phyloP scores from a whole-genome alignment of 73 alveolate species.

The Paraurostyla sp. region DNA sequence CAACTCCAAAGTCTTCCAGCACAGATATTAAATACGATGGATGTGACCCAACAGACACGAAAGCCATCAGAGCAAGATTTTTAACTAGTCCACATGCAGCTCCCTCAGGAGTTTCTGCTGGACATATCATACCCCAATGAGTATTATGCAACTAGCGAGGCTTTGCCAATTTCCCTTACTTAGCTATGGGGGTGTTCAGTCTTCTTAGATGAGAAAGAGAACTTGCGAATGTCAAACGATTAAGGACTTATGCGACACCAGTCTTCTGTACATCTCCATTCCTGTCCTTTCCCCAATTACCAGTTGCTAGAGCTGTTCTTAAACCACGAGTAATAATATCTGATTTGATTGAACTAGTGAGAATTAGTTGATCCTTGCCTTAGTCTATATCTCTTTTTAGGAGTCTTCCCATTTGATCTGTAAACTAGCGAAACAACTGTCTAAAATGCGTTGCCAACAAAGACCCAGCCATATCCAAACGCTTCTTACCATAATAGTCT shows the following conservation, averaged over 20 bases:
- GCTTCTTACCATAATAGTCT: slow-evolving; percentile 99
- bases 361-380: slow-evolving; percentile 63
- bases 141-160: slow-evolving; percentile 99
- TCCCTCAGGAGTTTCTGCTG: slow-evolving; percentile 99
- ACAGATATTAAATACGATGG: slow-evolving; percentile 66
- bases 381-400: slow-evolving; percentile 84
- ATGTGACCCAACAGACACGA: slow-evolving; percentile 93
- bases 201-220: slow-evolving; percentile 98
- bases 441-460: slow-evolving; percentile 94
- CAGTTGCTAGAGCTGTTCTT: slow-evolving; percentile 97
- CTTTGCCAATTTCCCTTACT: slow-evolving; percentile 98
- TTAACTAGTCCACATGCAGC: slow-evolving; percentile 99
- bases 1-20: slow-evolving; percentile 89
- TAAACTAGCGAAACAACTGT: slow-evolving; percentile 89
- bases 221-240: slow-evolving; percentile 98
- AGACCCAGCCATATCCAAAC: slow-evolving; percentile 99
- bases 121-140: slow-evolving; percentile 99
- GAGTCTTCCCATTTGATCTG: slow-evolving; percentile 85
- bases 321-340: slow-evolving; percentile 92
- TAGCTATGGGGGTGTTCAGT: slow-evolving; percentile 96
- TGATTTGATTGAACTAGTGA: slow-evolving; percentile 70
- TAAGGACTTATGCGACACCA: slow-evolving; percentile 99
- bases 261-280: slow-evolving; percentile 95
- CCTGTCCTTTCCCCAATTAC: slow-evolving; percentile 97
- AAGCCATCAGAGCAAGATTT: slow-evolving; percentile 98